Evolutionary conservation across 345 rosid species (phyloP).

Genomic region (Litchi chinensis): DNA sequence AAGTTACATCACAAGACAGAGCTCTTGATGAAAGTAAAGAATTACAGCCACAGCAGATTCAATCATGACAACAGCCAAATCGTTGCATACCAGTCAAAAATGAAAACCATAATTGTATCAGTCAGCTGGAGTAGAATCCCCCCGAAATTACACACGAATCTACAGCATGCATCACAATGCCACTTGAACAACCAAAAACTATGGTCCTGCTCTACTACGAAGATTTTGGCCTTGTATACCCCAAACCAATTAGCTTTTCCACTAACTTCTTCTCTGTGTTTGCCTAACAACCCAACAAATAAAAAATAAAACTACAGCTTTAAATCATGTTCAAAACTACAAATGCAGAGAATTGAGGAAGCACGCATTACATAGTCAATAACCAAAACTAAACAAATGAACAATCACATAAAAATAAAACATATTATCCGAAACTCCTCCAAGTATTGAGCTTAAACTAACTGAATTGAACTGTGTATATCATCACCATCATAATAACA

Average conservation of each 20-base stretch:
- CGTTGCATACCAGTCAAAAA: neutral
- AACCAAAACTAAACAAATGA: neutral
- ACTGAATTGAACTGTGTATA: slow-evolving; percentile 59
- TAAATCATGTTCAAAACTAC: neutral
- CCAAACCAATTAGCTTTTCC: slow-evolving; percentile 69
- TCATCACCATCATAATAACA: neutral
- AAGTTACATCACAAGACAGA: slow-evolving; percentile 1
- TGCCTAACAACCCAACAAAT: slow-evolving; percentile 47
- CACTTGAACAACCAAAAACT: slow-evolving; percentile 2
- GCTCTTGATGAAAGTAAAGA: neutral
- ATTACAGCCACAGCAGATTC: neutral
- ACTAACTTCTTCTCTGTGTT: slow-evolving; percentile 77
- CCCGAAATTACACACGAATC: neutral
- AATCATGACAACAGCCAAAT: neutral
- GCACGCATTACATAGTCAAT: neutral
- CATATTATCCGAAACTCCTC: slow-evolving; percentile 78
- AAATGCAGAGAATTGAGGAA: neutral
- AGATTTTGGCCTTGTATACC: slow-evolving; percentile 55
- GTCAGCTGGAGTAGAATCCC: neutral
- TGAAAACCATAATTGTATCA: neutral
- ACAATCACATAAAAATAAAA: neutral
- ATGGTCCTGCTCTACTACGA: neutral
- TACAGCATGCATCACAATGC: neutral
- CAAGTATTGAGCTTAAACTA: slow-evolving; percentile 72
- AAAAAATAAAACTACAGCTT: neutral